Evolutionary conservation across 2,329 filamentous ascomycete species (phyloP), one percentile per base, ranked within the genome.

Genomic region (Pseudogymnoascus sp.): DNA sequence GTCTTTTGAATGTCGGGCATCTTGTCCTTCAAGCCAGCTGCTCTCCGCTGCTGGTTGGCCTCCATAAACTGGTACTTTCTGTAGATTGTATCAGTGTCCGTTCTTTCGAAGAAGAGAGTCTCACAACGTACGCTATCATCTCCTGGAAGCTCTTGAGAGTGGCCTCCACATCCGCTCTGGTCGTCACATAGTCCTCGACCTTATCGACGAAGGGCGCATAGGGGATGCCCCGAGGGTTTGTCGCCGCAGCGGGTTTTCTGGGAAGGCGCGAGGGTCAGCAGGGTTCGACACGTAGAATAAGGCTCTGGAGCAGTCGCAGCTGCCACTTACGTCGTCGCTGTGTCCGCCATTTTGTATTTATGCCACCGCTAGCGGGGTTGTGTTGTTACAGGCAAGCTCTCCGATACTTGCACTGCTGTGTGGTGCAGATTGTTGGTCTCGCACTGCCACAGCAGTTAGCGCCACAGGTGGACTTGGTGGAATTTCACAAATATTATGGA

Each of bases 11-110:
- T 98, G 75, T 99, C 95, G 0, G 95, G 95, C 68, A 99, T 92
- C 80, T 98, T 99, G 73, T 97, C 93, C 72, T 88, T 90, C 63
- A 99, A 79, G 2, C 93, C 92, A 3, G 83, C 81, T 61, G 90
- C 88, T 59, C 95, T 85, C 67, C 91, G 84, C 75, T 96, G 89
- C 64, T 95, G 90, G 76, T 96, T 98, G 74, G 89, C 82, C 78
- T 98, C 92, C 95, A 99, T 99, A 79, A 98, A 99, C 76, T 98
- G 95, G 80, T 99, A 99, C 83, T 99, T 99, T 70, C 92, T 96
- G 74, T 75, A 73, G 53, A 66, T 70, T 41, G 43, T 50, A 67
- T 66, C 28, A 62, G 24, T 35, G 28, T 10, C 33, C 19, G 16
- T 14, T 2, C 14, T n/a, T 28, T 50, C 1, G 43, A 46, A 37